These are phyloP conservation scores for Aspergillus awamori DNA, from an alignment of 2,329 filamentous ascomycete genomes.

Conservation along the genomic window DNA sequence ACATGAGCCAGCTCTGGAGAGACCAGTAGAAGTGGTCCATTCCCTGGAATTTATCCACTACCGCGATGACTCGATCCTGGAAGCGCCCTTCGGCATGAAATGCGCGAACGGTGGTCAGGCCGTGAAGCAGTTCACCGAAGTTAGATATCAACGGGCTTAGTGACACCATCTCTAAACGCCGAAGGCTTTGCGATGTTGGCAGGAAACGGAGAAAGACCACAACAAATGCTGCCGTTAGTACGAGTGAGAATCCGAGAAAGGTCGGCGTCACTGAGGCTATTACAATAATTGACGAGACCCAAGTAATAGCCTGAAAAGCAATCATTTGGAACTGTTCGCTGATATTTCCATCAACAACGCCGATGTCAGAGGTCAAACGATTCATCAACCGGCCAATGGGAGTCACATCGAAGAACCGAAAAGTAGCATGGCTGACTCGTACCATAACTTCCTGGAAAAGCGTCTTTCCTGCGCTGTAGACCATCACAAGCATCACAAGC, in stretches of 20 bases:
- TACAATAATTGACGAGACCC: constrained; percentile 72
- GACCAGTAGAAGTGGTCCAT: constrained; percentile 98
- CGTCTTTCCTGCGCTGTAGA: constrained; percentile 74
- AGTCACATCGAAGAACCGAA: constrained; percentile 89
- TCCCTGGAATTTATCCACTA: constrained; percentile 86
- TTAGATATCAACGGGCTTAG: constrained; percentile 88
- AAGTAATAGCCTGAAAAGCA: constrained; percentile 70
- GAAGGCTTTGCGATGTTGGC: constrained; percentile 79
- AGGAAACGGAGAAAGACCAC: constrained; percentile 76
- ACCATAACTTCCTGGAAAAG: constrained; percentile 75
- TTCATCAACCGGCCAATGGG: constrained; percentile 92
- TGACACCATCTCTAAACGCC: constrained; percentile 86
- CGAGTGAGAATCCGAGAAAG: constrained; percentile 72
- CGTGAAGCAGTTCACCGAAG: constrained; percentile 84
- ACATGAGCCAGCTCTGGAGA: constrained; percentile 81
- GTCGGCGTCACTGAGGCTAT: constrained; percentile 77
- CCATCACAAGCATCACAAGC: constrained; percentile 71
- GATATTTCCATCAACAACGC: constrained; percentile 85
- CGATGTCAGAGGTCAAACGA: constrained; percentile 85
- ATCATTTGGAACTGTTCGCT: constrained; percentile 72
- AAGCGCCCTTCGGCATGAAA: constrained; percentile 79
- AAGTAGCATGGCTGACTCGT: constrained; percentile 76
- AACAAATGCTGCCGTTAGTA: constrained; percentile 69
- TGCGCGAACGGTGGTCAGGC: constrained; percentile 81
- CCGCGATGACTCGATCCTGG: constrained; percentile 75